phyloP scores from a whole-genome alignment of 225 moss, liverwort and hornwort genomes.

The Antitrichia curtipendula region DNA sequence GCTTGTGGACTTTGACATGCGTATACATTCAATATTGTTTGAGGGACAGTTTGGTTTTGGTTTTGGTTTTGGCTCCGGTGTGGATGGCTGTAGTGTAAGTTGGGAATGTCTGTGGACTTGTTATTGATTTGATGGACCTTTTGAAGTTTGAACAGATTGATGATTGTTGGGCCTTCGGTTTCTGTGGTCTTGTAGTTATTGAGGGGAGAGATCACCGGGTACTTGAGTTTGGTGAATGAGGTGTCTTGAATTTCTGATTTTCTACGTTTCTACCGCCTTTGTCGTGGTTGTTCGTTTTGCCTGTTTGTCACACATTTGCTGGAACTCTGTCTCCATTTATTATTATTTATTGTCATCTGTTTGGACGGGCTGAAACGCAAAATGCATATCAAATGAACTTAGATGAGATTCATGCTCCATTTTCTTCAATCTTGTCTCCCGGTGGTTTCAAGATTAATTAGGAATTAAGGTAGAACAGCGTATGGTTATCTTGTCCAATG shows the following conservation, averaged over 20 bases:
- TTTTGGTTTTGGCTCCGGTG: too few species aligned
- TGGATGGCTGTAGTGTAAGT: background rate
- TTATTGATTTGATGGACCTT: background rate
- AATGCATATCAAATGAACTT: background rate
- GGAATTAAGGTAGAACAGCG: background rate
- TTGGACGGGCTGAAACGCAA: background rate
- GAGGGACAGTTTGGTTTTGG: background rate
- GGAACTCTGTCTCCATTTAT: background rate
- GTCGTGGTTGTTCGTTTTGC: background rate
- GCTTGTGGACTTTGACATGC: background rate
- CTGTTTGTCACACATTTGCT: background rate
- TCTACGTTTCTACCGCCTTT: background rate
- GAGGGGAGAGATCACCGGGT: background rate
- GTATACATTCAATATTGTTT: background rate
- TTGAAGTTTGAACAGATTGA: background rate
- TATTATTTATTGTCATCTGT: background rate
- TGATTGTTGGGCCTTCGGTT: background rate
- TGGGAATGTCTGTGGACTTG: background rate
- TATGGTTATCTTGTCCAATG: too few species aligned
- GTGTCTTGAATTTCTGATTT: background rate
- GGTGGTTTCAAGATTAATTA: background rate
- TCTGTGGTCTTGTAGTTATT: background rate
- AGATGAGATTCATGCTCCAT: background rate
- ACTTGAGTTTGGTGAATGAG: background rate
- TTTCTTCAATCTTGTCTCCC: background rate